Percentiles rank a stretch among this genome's conserved stretches.
phyloP scores from a whole-genome alignment of 352 stramenopile genomes.

The Elongisporangium prolatum region DNA sequence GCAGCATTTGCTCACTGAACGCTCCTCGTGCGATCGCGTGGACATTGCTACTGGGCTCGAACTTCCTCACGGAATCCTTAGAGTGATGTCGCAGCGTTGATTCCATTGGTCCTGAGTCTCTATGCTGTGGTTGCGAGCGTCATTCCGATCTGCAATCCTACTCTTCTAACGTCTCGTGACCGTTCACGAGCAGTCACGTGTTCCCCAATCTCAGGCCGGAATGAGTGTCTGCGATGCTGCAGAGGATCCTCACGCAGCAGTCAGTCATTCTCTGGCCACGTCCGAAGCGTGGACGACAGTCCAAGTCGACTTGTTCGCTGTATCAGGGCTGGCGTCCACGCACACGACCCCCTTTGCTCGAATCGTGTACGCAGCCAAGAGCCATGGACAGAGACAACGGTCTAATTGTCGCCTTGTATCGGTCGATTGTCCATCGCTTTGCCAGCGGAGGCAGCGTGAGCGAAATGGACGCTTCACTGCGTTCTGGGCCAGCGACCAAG shows the following conservation, averaged over 20 bases:
- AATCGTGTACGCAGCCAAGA: slow-evolving; percentile 30
- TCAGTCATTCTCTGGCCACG: neutral
- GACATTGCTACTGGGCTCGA: neutral
- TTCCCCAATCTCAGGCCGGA: neutral
- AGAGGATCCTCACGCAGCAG: neutral
- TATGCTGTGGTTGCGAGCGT: neutral
- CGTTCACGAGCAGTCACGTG: neutral
- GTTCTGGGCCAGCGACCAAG: slow-evolving; percentile 13
- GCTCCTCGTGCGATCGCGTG: slow-evolving; percentile 12
- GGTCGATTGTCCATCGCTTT: neutral
- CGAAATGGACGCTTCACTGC: slow-evolving; percentile 35
- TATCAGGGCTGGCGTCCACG: slow-evolving; percentile 34
- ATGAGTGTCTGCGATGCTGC: neutral
- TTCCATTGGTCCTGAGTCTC: neutral
- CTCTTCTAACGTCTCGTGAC: neutral
- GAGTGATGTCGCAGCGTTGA: neutral
- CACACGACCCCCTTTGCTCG: slow-evolving; percentile 43
- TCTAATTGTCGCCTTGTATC: slow-evolving; percentile 2
- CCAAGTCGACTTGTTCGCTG: slow-evolving; percentile 23
- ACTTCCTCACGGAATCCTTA: neutral
- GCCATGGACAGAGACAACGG: slow-evolving; percentile 5
- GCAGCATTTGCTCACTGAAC: slow-evolving; percentile 33
- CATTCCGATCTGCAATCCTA: neutral
- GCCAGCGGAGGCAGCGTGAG: slow-evolving; percentile 12
- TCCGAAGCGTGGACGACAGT: slow-evolving; percentile 17